Base-by-base conservation (phyloP, 2,329 filamentous ascomycete genomes). In the Pseudocercospora crystallina region DNA sequence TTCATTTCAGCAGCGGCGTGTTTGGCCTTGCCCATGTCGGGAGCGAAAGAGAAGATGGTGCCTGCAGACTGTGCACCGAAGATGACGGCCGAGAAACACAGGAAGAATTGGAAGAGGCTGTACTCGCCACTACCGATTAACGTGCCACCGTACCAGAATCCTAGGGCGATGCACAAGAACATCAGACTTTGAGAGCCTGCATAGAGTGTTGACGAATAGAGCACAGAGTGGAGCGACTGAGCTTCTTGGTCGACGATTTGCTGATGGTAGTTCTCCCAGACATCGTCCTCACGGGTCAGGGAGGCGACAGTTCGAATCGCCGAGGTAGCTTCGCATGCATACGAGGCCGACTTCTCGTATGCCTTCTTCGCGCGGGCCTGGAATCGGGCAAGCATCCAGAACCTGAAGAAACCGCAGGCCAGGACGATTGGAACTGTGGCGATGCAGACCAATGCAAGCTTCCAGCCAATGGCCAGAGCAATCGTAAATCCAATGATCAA, bases 21-120 rank as follows among this genome's bases (percentile, higher is more conserved):
- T 68, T 91, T 90, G 0, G 91, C 91, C 73, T 97, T 95, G 58
- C 89, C 86, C 87, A 95, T 95, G 59, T 96, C 90, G 0, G 90
- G 89, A 0, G 89, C 89, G 68, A 92, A 96, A 5, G 84, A 90
- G 76, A 94, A 96, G 64, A 92, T 86, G 11, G 85, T 87, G 7
- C 92, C 92, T 1, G 92, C 92, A 3, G 90, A 94, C 70, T 97
- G 92, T 0, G 90, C 87, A 47, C 91, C 90, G 64, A 95, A 96
- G 63, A 96, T 87, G 62, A 97, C 82, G 39, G 90, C 80, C 54
- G 86, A 84, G 73, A 96, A 96, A 64, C 89, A 90, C 40, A 96
- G 78, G 73, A 96, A 97, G 79, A 97, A 97, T 60, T 91, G 86
- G 70, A 92, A 92, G 63, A 90, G 79, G 58, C 72, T 69, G 69